Base-by-base conservation (phyloP, 805 yeast genomes). In the Candida michaelii region DNA sequence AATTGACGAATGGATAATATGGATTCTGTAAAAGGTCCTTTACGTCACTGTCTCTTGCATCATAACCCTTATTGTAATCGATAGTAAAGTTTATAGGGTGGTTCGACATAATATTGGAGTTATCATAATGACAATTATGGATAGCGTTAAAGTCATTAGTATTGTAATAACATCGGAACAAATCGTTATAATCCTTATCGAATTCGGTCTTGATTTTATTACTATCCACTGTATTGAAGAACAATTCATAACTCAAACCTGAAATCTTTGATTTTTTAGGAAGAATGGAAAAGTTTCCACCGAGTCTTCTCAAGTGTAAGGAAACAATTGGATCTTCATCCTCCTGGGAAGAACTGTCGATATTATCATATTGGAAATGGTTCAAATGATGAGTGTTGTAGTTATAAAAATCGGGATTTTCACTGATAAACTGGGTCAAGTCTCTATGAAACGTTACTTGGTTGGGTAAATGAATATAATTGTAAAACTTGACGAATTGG, bases 381-480 rank as follows among this genome's bases (percentile, higher is more conserved):
- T 43, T 18, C 18, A 36, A 43, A 40, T 55, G 59, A 11, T 49
- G 40, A 27, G 13, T 27, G 43, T 57, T 57, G 39, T 54, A 54
- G 23, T 9, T 30, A 29, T 29, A 43, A 9, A 43, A 14, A 3
- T 5, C 39, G 17, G 32, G 37, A 21, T 25, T 36, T 30, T 3
- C 13, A 25, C 17, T 12, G 4, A 21, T 27, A 11, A 27, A 27
- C 13, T 12, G 21, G 11, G 25, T 27, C 13, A 39, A 27, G 31
- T 29, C 29, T 30, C n/a, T 36, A 39, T 17, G 23, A 18, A 47
- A 38, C 11, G 24, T 36, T 3, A 44, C 39, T 18, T 39, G 36
- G 5, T 19, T 27, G 1, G 65, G 61, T 5, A 56, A 41, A 42
- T 60, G 65, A 4, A 48, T 17, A 45, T 47, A 58, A 43, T 57